Conservation (phyloP, 202 grass and related monocot species). For the Schoenoplectus triqueter region DNA sequence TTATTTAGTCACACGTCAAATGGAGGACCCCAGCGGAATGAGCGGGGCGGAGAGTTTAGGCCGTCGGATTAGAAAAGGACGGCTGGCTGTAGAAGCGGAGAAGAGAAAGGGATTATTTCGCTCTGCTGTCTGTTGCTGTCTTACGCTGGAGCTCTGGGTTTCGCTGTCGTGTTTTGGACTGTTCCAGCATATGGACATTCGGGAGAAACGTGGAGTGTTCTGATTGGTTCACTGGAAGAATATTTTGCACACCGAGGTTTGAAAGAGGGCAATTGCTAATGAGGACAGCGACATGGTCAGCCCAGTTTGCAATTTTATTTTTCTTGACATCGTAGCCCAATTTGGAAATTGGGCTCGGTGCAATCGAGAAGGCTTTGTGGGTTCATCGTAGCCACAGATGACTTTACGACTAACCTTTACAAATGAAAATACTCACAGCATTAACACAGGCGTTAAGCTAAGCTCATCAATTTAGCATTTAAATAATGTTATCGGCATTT, state of each 20-base stretch:
- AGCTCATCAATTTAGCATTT: no score
- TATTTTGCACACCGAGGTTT: conserved; percentile 34
- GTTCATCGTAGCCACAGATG: no score
- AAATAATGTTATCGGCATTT: no score
- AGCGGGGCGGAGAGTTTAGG: not conserved
- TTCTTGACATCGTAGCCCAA: not conserved
- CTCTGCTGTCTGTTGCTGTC: conserved; percentile 19
- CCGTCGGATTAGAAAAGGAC: conserved; percentile 22
- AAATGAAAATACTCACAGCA: no score
- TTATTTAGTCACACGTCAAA: conserved; percentile 18
- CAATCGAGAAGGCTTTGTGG: no score
- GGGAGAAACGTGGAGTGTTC: not conserved
- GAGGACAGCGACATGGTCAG: no score
- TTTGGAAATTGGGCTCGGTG: not conserved
- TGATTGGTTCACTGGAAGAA: conserved; percentile 18
- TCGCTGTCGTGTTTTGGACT: conserved; percentile 14
- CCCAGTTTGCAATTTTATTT: no score
- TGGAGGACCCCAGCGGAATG: conserved; percentile 4
- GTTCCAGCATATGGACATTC: not conserved
- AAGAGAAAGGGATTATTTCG: not conserved
- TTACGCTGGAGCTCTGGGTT: not conserved
- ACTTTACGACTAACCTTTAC: no score
- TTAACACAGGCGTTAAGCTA: no score
- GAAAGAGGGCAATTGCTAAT: not conserved
- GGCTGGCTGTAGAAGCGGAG: not conserved